phyloP scores from a whole-genome alignment of 2,329 filamentous ascomycete genomes.

The Elsinoe perseae region DNA sequence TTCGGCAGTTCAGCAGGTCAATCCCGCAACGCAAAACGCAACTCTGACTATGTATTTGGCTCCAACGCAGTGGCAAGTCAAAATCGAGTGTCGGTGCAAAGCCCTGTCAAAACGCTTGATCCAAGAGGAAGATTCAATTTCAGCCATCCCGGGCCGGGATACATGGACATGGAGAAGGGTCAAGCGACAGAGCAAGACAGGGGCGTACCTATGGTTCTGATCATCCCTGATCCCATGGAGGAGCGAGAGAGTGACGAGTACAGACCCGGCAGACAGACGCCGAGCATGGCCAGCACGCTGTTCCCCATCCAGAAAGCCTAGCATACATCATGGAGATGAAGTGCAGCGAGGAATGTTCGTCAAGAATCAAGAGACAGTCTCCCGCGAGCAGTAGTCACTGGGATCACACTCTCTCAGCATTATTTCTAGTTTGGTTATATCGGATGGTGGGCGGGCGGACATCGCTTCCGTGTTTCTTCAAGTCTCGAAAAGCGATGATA shows the following conservation, averaged over 20 bases:
- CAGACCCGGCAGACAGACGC: background rate
- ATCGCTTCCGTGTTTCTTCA: background rate
- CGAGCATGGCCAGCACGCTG: slow-evolving; percentile 6
- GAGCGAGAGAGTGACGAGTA: slow-evolving; percentile 9
- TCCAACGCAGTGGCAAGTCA: background rate
- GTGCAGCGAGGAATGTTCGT: background rate
- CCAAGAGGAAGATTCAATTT: slow-evolving; percentile 6
- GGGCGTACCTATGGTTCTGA: slow-evolving; percentile 2
- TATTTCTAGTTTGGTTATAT: background rate
- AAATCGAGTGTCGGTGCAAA: background rate
- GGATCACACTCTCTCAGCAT: background rate
- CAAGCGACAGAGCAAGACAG: background rate
- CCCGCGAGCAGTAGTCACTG: background rate
- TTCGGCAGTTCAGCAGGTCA: slow-evolving; percentile 1
- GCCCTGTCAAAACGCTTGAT: background rate
- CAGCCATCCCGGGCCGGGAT: slow-evolving; percentile 6
- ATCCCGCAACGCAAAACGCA: background rate
- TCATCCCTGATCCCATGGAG: background rate
- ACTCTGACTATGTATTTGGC: background rate
- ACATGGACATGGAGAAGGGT: slow-evolving; percentile 12
- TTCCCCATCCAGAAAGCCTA: slow-evolving; percentile 2
- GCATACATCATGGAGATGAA: background rate
- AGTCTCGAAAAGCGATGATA: slow-evolving; percentile 9
- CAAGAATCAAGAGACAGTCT: background rate
- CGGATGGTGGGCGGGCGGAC: background rate